A percentile compares a stretch with the other conserved stretches of the same genome.
Conservation (phyloP, 2,329 filamentous ascomycete species). For the Pseudocercospora vitis region DNA sequence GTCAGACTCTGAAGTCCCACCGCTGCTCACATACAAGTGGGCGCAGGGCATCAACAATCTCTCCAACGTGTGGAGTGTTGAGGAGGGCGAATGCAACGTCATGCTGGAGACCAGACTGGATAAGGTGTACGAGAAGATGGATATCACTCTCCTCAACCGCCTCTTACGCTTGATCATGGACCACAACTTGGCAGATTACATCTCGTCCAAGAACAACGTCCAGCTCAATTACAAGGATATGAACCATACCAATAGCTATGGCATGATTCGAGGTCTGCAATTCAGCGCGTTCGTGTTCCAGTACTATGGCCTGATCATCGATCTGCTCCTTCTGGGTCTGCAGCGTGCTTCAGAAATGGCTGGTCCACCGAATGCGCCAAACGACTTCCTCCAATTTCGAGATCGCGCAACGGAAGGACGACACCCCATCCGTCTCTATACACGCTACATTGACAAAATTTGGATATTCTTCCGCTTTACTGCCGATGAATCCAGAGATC, state of each 20-base stretch:
- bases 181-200: conserved; percentile 98
- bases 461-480: conserved; percentile 97
- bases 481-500: conserved; percentile 88
- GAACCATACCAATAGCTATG: conserved; percentile 99
- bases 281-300: conserved; percentile 99
- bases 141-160: conserved; percentile 91
- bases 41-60: conserved; percentile 99
- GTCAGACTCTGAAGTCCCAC: conserved; percentile 95
- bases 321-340: conserved; percentile 85
- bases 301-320: conserved; percentile 94
- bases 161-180: conserved; percentile 96
- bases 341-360: conserved; percentile 98
- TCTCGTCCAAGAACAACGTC: conserved; percentile 98
- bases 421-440: conserved; percentile 97
- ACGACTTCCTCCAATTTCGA: conserved; percentile 96
- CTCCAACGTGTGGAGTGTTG: conserved; percentile 89
- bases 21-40: conserved; percentile 96
- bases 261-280: conserved; percentile 95
- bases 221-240: conserved; percentile 99
- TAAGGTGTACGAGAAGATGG: conserved; percentile 99
- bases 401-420: conserved; percentile 88
- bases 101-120: conserved; percentile 98
- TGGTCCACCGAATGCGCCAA: conserved; percentile 86
- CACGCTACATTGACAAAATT: conserved; percentile 94
- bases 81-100: conserved; percentile 94